Conservation (phyloP, 768 basidiomycete genomes). For the Suillus lakei region DNA sequence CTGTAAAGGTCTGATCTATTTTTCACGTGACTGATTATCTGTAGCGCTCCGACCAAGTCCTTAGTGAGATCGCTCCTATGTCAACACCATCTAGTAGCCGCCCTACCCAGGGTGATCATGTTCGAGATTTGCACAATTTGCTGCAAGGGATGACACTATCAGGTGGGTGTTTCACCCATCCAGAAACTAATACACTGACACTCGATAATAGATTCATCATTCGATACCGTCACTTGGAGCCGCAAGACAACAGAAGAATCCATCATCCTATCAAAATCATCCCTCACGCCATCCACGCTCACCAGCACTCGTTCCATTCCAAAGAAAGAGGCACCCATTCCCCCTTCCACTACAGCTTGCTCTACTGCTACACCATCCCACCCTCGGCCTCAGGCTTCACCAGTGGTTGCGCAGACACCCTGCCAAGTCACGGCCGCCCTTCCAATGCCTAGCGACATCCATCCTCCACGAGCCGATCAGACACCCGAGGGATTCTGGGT, state of each 20-base stretch:
- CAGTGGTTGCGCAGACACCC: neutral
- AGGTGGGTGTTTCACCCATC: neutral
- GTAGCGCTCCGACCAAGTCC: neutral
- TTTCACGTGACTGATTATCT: neutral
- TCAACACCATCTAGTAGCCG: neutral
- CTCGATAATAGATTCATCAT: neutral
- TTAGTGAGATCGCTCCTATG: neutral
- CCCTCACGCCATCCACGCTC: neutral
- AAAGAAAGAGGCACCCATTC: neutral
- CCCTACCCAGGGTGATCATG: neutral
- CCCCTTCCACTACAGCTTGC: neutral
- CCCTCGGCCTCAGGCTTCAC: neutral
- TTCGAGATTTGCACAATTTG: neutral
- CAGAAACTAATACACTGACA: neutral
- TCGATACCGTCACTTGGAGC: conserved; percentile 2
- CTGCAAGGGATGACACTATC: neutral
- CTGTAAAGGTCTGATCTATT: neutral
- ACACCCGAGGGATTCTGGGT: conserved; percentile 4
- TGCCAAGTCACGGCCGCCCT: neutral
- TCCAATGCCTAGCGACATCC: neutral
- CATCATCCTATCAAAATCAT: neutral
- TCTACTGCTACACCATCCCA: neutral
- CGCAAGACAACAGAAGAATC: neutral
- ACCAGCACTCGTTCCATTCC: too few species aligned
- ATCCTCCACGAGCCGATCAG: neutral